Evolutionary conservation across 768 basidiomycete species (phyloP), one percentile per base, ranked within the genome.

Genomic region (Tephrocybe sp.): DNA sequence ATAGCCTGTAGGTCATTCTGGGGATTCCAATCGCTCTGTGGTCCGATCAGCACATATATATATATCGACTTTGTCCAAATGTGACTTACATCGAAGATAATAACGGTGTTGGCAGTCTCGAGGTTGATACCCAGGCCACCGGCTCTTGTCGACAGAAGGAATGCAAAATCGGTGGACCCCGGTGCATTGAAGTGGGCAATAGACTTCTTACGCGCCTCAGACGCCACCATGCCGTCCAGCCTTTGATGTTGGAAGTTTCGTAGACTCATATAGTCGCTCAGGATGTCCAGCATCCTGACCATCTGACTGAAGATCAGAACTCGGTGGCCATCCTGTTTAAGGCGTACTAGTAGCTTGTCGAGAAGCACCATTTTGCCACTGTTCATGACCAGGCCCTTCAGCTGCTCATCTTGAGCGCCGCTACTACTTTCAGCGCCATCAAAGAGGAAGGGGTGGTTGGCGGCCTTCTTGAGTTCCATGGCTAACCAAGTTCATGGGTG

Each of bases 231-330:
- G 64, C 96, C 97, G 64, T 99, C 97, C 32, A 99, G 76, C 11
- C 97, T 86, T 68, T 98, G 97, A 70, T 94, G 90, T 55, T 84
- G 83, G 62, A 96, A 98, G 33, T 90, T 90, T 42, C 97, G 81
- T 50, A 95, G 74, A 34, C 74, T 72, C 87, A 98, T 93, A 71
- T 98, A 98, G 69, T 99, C 97, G 58, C 91, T 95, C 62, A 99
- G 83, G 66, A 99, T 98, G 71, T 99, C 97, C 39, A 99, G 79
- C 85, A 98, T 92, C 53, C 97, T 85, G 53, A 98, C 95, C 97
- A 99, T 99, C 70, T 98, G 93, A 62, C 94, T 97, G 77, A 99
- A 99, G 61, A 99, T 98, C 60, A 99, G 80, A 23, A 99, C 97
- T 44, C 97, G 90, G 63, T 98, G 97, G 3, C 91, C 90, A 65